Conservation (phyloP, 176 grass and related monocot species). For the Oryza glumipatula region DNA sequence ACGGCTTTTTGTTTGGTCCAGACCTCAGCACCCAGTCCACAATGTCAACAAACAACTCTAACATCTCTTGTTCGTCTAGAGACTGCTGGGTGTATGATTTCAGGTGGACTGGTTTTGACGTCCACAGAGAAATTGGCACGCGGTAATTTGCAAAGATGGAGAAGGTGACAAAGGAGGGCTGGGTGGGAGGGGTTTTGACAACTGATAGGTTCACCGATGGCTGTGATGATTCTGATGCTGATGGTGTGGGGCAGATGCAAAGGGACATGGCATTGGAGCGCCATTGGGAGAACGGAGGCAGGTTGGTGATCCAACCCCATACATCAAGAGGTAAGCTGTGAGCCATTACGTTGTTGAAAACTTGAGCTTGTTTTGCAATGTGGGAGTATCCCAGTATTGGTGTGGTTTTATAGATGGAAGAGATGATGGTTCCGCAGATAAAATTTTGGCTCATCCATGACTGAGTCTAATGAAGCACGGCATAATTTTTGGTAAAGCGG, state of each 20-base stretch:
- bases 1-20: slow-evolving; percentile 45
- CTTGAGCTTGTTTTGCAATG: slow-evolving; percentile 22
- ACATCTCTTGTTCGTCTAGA: slow-evolving; percentile 54
- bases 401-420: slow-evolving; percentile 44
- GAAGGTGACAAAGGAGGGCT: slow-evolving; percentile 63
- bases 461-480: slow-evolving; percentile 27
- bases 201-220: slow-evolving; percentile 65
- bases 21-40: slow-evolving; percentile 69
- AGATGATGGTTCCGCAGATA: slow-evolving; percentile 29
- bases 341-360: slow-evolving; percentile 56
- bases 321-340: slow-evolving; percentile 57
- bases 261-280: slow-evolving; percentile 63
- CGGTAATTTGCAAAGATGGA: slow-evolving; percentile 69
- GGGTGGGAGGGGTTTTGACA: slow-evolving; percentile 47
- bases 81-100: slow-evolving; percentile 50
- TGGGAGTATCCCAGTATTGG: neutral
- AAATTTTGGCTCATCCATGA: slow-evolving; percentile 31
- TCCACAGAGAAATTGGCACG: slow-evolving; percentile 74
- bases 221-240: slow-evolving; percentile 29
- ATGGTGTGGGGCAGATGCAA: slow-evolving; percentile 64
- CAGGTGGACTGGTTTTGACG: slow-evolving; percentile 72
- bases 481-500: slow-evolving; percentile 43
- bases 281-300: slow-evolving; percentile 84
- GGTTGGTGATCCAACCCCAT: slow-evolving; percentile 74
- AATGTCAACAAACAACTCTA: slow-evolving; percentile 62